Evolutionary conservation across 495 filamentous ascomycete species (phyloP).

Genomic region (Lasiosphaeria ovina): DNA sequence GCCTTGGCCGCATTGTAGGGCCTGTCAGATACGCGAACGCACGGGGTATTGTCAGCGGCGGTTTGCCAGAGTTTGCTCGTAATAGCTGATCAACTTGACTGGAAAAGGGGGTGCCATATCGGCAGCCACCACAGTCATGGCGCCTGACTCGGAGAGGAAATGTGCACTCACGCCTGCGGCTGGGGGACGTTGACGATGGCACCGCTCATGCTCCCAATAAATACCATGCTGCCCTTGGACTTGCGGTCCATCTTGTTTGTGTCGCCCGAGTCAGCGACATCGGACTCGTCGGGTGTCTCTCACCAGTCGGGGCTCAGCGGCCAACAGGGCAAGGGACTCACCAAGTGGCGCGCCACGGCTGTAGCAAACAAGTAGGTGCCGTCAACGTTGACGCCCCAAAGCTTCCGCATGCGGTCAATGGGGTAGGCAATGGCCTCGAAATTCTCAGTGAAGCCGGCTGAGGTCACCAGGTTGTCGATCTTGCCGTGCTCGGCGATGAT

Average conservation of each 20-base stretch:
- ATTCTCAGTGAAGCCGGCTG: conserved; percentile 95
- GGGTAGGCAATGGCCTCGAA: conserved; percentile 88
- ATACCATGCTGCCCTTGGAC: conserved; percentile 78
- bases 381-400: conserved; percentile 93
- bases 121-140: too few relatives aligned
- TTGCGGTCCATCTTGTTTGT: conserved; percentile 63
- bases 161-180: conserved; percentile 63
- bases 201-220: conserved; percentile 94
- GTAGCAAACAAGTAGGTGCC: conserved; percentile 89
- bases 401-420: conserved; percentile 81
- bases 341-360: conserved; percentile 78
- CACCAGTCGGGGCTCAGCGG: too few relatives aligned
- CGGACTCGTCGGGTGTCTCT: too few relatives aligned
- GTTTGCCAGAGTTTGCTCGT: background rate
- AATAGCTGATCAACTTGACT: background rate
- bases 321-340: conserved; percentile 4
- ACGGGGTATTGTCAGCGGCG: too few relatives aligned
- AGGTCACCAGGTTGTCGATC: conserved; percentile 91
- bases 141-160: background rate
- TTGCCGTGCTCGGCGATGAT: conserved; percentile 68
- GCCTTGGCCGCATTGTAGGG: conserved; percentile 91
- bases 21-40: conserved; percentile 18
- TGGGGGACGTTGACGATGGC: conserved; percentile 92
- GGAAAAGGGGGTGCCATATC: background rate
- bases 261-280: background rate